Evolutionary conservation across 2,329 filamentous ascomycete genomes (phyloP), one percentile per base, ranked within the genome.

Genomic region (Ophiobolus disseminans): DNA sequence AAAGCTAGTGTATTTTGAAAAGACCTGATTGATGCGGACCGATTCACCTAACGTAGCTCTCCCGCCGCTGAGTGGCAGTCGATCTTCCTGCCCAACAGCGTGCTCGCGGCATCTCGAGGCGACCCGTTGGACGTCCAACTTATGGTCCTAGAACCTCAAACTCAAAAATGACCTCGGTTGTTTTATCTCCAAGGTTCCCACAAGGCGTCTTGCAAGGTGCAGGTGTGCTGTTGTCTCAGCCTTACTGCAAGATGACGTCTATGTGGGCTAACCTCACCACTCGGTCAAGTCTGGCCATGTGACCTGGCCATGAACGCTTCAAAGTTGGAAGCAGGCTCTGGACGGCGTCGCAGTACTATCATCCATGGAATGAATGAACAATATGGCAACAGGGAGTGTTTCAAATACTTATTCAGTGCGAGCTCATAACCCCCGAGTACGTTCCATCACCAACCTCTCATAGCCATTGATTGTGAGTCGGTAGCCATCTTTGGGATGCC

Each of bases 11-110:
- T 20, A 17, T 17, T 16, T 10, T 34, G 17, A 16, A 40, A 35
- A 38, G 41, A 34, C 49, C 47, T 43, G 45, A 37, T 47, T 41
- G 39, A 31, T 39, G 37, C 48, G 34, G 36, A 49, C 44, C 45
- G 53, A 57, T 59, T 49, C 39, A 47, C 51, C 47, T 31, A 40
- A 43, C 41, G 58, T 52, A 44, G 55, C 58, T 57, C 53, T 55
- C 51, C 47, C 46, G 51, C 44, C 23, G 23, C 42, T 34, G 40
- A 57, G 25, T 40, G 32, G 43, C 35, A 30, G 20, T 21, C 43
- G 47, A 51, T 53, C 48, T 45, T 47, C 41, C 25, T 53, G 52
- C 53, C 56, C 50, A 55, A 55, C 47, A 34, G 28, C 40, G 19
- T 35, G 41, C 43, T 25, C 39, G 25, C 47, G 44, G 44, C 40